These are phyloP conservation scores for Neoarthrinium moseri DNA, from an alignment of 2,329 filamentous ascomycete species.

Conservation along the genomic window DNA sequence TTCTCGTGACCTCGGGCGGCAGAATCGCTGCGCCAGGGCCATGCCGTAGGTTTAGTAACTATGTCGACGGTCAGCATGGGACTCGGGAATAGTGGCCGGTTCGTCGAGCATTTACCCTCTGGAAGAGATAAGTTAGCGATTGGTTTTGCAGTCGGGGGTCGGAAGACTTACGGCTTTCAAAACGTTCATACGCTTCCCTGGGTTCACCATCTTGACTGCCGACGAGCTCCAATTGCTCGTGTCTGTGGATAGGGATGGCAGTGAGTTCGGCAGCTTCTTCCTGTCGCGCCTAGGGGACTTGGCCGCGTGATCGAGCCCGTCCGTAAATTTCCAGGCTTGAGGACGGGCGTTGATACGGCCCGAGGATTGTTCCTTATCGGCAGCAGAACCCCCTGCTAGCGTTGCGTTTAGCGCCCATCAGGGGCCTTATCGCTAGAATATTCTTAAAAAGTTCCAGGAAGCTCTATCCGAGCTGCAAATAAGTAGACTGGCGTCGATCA, in stretches of 20 bases:
- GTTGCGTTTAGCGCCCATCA: not conserved
- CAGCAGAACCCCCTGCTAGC: not conserved
- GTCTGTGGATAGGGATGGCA: not conserved
- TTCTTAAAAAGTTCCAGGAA: not conserved
- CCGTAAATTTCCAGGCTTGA: slow-evolving; percentile 9
- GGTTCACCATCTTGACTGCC: slow-evolving; percentile 32
- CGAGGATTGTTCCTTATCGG: slow-evolving; percentile 12
- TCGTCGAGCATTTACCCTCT: slow-evolving; percentile 24
- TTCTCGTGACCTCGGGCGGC: slow-evolving; percentile 70
- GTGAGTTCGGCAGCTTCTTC: slow-evolving; percentile 1
- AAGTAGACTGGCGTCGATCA: too few relatives aligned
- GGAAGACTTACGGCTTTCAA: slow-evolving; percentile 26
- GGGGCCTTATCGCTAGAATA: slow-evolving; percentile 1
- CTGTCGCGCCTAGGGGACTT: not conserved
- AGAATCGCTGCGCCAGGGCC: slow-evolving; percentile 83
- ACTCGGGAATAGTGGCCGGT: not conserved
- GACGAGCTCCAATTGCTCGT: slow-evolving; percentile 18
- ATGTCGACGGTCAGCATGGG: slow-evolving; percentile 4
- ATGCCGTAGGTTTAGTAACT: slow-evolving; percentile 54
- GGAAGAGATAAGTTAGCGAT: slow-evolving; percentile 20
- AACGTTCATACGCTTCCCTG: slow-evolving; percentile 32
- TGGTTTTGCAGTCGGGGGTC: not conserved
- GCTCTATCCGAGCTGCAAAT: too few relatives aligned
- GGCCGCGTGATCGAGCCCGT: not conserved
- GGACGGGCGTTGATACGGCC: slow-evolving; percentile 7